A percentile compares a stretch with the other conserved stretches of the same genome.
Evolutionary conservation across 2,329 filamentous ascomycete genomes (phyloP).

Genomic region (Aspergillus udagawae): DNA sequence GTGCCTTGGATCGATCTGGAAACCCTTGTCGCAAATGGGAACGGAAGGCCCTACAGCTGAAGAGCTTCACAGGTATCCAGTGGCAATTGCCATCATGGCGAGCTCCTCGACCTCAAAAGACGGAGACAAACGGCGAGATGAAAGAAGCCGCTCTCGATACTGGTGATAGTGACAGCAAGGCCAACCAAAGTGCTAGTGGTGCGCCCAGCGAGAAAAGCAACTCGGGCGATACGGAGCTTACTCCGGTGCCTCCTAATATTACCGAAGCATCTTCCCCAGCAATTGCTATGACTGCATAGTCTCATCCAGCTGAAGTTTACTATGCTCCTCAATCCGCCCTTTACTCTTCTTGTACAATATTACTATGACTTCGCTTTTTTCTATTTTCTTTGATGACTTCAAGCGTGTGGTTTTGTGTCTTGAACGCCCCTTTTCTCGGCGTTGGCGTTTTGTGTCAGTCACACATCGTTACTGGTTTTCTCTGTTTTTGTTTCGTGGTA

Average conservation of each 20-base stretch:
- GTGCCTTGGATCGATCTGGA: slow-evolving; percentile 86
- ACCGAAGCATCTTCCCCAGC: slow-evolving; percentile 52
- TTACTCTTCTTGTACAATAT: slow-evolving; percentile 25
- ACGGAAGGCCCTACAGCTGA: slow-evolving; percentile 75
- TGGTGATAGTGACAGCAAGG: slow-evolving; percentile 54
- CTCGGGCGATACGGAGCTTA: slow-evolving; percentile 46
- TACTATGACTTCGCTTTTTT: slow-evolving; percentile 6
- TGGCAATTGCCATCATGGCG: slow-evolving; percentile 85
- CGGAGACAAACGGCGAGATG: slow-evolving; percentile 59
- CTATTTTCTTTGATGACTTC: slow-evolving; percentile 3
- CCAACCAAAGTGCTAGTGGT: slow-evolving; percentile 53
- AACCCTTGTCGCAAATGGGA: slow-evolving; percentile 91
- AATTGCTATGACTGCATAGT: slow-evolving; percentile 37
- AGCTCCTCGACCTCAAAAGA: slow-evolving; percentile 42
- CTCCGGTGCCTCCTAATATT: slow-evolving; percentile 42
- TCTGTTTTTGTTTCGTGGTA: background rate
- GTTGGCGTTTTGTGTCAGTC: background rate
- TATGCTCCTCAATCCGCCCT: background rate
- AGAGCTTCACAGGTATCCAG: slow-evolving; percentile 83
- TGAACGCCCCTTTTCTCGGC: slow-evolving; percentile 2
- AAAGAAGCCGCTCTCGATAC: slow-evolving; percentile 53
- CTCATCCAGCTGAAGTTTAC: background rate
- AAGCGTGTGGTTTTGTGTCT: slow-evolving; percentile 1
- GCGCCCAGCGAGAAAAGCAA: slow-evolving; percentile 59
- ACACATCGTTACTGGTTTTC: background rate